Percentiles rank a stretch among this genome's conserved stretches.
Evolutionary conservation across 2,329 filamentous ascomycete species (phyloP).

Genomic region (Trematosphaeria pertusa): DNA sequence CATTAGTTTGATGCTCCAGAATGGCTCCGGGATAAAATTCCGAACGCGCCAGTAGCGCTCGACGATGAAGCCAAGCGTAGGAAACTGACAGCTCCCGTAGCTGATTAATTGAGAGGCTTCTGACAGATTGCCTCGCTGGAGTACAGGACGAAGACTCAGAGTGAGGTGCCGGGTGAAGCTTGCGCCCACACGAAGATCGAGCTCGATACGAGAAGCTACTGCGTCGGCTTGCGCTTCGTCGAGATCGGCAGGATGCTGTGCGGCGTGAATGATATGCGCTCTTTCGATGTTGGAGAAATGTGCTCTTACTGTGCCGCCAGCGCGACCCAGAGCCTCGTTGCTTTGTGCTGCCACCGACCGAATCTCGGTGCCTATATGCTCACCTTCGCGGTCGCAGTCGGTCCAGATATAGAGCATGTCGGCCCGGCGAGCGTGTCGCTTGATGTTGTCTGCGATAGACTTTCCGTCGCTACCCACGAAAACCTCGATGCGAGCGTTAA

Average conservation of each 20-base stretch:
- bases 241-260: constrained; percentile 74
- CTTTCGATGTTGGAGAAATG: constrained; percentile 91
- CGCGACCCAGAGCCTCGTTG: constrained; percentile 68
- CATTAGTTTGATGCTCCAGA: constrained; percentile 86
- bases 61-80: constrained; percentile 91
- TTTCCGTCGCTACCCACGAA: constrained; percentile 74
- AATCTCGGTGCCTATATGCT: constrained; percentile 91
- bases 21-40: constrained; percentile 86
- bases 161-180: constrained; percentile 88
- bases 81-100: constrained; percentile 94
- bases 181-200: constrained; percentile 85
- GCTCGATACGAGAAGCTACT: constrained; percentile 82
- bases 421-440: constrained; percentile 71
- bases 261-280: constrained; percentile 84
- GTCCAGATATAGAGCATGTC: constrained; percentile 89
- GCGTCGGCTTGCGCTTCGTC: constrained; percentile 87
- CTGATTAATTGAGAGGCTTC: constrained; percentile 69
- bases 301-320: constrained; percentile 71
- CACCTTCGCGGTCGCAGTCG: constrained; percentile 93
- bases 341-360: constrained; percentile 74
- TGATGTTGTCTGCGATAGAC: constrained; percentile 80
- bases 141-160: constrained; percentile 71
- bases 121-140: constrained; percentile 57
- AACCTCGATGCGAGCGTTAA: constrained; percentile 75
- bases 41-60: constrained; percentile 90